phyloP scores from a whole-genome alignment of 140 eudicot species.

The Flaveria floridana region DNA sequence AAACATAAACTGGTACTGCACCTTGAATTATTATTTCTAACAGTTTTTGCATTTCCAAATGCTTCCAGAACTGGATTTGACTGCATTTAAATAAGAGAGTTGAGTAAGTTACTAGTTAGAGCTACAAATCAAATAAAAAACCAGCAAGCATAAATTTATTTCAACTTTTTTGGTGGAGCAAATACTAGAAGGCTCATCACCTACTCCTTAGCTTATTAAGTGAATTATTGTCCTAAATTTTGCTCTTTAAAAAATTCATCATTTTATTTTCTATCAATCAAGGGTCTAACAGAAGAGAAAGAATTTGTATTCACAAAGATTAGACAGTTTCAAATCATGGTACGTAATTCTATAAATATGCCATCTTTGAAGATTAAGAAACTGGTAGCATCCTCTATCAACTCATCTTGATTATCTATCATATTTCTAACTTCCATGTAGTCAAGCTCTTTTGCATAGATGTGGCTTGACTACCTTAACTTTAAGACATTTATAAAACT shows the following conservation, averaged over 20 bases:
- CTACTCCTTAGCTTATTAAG: constrained; percentile 18
- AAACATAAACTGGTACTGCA: constrained; percentile 29
- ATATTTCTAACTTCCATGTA: not conserved
- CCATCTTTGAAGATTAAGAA: not conserved
- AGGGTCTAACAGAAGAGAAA: not conserved
- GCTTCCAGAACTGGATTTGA: constrained; percentile 99
- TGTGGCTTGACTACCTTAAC: constrained; percentile 13
- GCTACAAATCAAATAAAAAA: constrained; percentile 15
- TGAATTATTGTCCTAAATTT: constrained; percentile 7
- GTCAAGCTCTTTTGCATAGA: not conserved
- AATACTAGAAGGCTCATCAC: constrained; percentile 9
- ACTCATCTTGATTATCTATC: not conserved
- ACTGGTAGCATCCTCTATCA: not conserved
- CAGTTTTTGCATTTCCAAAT: constrained; percentile 98
- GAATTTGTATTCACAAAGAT: not conserved
- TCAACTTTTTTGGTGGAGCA: constrained; percentile 6
- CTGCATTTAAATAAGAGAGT: constrained; percentile 52
- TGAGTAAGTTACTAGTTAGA: constrained; percentile 26
- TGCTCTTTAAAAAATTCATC: not conserved
- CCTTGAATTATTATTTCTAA: constrained; percentile 97
- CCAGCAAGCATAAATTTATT: constrained; percentile 11
- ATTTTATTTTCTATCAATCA: not conserved
- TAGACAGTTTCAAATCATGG: not conserved
- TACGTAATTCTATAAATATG: not conserved
- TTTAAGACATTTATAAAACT: not conserved